Base-by-base conservation (phyloP, 768 basidiomycete genomes). In the Tulasnella sp. region DNA sequence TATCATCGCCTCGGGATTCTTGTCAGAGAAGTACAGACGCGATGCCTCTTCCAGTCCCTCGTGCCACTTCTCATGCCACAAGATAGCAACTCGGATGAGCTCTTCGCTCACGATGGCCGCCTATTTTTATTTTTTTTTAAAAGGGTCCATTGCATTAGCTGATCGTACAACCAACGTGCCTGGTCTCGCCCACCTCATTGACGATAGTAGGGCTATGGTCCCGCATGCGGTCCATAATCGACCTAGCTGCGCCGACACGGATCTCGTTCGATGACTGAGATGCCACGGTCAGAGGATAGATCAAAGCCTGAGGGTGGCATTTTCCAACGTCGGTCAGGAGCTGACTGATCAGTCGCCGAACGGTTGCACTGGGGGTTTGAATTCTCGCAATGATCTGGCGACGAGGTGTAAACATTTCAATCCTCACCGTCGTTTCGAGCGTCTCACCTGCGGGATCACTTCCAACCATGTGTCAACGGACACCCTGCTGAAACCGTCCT, bases 1-100 rank as follows among this genome's bases (percentile, higher is more conserved):
- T 65, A 97, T 96, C 96, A 99, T 99, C 4, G 88, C 96, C 60
- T 91, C 87, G 1, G 94, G 85, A 69, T 99, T 96, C 66, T 91
- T 87, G 65, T 98, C 96, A 9, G 90, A 92, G 76, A 93, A 99
- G 74, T 92, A 99, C 48, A 92, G 73, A 43, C 96, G 80, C 5
- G 93, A 96, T 4, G 96, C 96, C 70, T 99, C 96, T 72, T 99
- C 96, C 21, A 99, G 75, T 17, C 91, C 92, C 73, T 99, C 96
- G 66, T 97, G 92, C 96, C 96, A 99, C 63, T 92, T 75, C 70
- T 99, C 96, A 65, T 98, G 93, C 96, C 96, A 99, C 10, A 99
- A 75, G 61, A 99, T 98, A 5, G 96, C 94, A 5, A 98, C 90
- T 19, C 96, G 85, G 60, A 98, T 97, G 38, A 99, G 78, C 69